phyloP scores from a whole-genome alignment of 2,329 filamentous ascomycete genomes.

The Xylariaceae sp. region DNA sequence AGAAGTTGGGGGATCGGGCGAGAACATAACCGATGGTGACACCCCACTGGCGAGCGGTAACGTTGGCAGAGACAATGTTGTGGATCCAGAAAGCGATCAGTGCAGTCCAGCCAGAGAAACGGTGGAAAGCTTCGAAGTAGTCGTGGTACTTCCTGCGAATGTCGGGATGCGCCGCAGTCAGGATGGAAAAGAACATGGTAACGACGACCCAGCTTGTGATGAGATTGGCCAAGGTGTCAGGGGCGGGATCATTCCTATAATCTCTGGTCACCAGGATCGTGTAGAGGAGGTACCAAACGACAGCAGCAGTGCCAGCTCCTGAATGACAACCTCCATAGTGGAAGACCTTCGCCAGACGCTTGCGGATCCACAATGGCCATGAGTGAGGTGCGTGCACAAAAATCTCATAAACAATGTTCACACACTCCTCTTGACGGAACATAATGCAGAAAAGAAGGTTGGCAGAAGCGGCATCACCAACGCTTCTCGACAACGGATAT shows the following conservation, averaged over 20 bases:
- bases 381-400: conserved; percentile 43
- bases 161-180: conserved; percentile 59
- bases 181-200: conserved; percentile 54
- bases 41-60: conserved; percentile 34
- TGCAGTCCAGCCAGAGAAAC: conserved; percentile 67
- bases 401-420: conserved; percentile 48
- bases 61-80: conserved; percentile 55
- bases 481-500: conserved; percentile 34
- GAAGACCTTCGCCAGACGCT: conserved; percentile 48
- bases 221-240: conserved; percentile 22
- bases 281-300: conserved; percentile 46
- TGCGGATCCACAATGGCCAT: conserved; percentile 46
- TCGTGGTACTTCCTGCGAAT: conserved; percentile 63
- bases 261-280: conserved; percentile 28
- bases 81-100: conserved; percentile 51
- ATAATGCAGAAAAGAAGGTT: conserved; percentile 49
- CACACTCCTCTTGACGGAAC: conserved; percentile 50
- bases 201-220: conserved; percentile 44
- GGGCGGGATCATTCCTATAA: conserved; percentile 19
- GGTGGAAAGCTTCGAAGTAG: conserved; percentile 67
- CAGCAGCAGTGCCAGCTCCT: conserved; percentile 47
- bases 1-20: conserved; percentile 50
- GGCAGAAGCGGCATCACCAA: conserved; percentile 40
- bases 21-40: conserved; percentile 36
- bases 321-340: conserved; percentile 51